Conservation (phyloP, 2,329 filamentous ascomycete genomes). For the Pseudogymnoascus sp. region DNA sequence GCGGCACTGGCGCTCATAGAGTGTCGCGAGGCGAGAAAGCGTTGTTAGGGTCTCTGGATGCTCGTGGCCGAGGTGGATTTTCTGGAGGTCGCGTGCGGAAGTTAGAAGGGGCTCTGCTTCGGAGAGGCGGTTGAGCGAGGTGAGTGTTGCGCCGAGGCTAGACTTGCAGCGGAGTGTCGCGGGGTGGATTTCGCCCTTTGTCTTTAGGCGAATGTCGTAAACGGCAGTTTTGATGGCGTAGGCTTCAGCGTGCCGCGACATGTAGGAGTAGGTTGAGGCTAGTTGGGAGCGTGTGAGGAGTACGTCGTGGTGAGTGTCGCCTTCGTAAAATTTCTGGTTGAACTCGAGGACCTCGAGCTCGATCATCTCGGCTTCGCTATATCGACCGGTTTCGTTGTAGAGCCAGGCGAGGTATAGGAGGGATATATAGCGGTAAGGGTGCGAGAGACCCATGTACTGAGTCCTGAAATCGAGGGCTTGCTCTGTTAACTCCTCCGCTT, state of each 20-base stretch:
- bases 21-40: not conserved
- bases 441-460: not conserved
- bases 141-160: not conserved
- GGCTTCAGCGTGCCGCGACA: not conserved
- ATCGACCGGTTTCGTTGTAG: not conserved
- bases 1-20: not conserved
- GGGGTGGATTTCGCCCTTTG: not conserved
- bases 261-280: not conserved
- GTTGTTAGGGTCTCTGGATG: not conserved
- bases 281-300: not conserved
- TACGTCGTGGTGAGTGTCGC: not conserved
- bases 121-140: not conserved
- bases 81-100: not conserved
- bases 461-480: not conserved
- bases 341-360: not conserved
- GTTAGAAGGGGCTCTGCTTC: not conserved
- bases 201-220: not conserved
- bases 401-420: not conserved
- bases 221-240: not conserved
- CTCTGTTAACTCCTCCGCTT: not conserved
- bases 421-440: not conserved
- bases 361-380: not conserved
- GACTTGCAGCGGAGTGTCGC: not conserved
- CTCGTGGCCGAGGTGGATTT: not conserved
- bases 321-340: not conserved